Percentiles rank a stretch among this genome's conserved stretches.
phyloP scores from a whole-genome alignment of 768 basidiomycete genomes.

The Boletellus sp. region DNA sequence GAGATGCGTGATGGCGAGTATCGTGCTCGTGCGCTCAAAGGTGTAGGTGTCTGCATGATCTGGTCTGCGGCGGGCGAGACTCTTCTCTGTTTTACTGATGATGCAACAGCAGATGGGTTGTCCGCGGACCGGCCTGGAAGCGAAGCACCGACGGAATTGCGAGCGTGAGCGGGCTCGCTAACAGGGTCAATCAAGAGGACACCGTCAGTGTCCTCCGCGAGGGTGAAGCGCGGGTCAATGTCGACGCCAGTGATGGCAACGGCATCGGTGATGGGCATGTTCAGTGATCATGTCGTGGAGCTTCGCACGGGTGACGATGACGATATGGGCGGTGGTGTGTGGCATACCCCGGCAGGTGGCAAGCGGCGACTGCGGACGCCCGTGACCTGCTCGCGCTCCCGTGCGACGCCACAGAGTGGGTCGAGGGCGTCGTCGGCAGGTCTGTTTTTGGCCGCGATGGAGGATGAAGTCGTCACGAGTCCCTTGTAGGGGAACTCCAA shows the following conservation, averaged over 20 bases:
- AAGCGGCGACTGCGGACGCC: background rate
- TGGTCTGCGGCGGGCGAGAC: background rate
- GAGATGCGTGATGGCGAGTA: conserved; percentile 17
- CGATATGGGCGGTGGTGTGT: background rate
- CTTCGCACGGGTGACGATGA: conserved; percentile 16
- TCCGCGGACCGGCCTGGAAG: background rate
- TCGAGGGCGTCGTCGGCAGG: conserved; percentile 3
- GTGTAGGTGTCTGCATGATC: too few species aligned
- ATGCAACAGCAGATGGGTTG: conserved; percentile 1
- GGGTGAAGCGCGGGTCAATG: background rate
- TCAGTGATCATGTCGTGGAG: conserved; percentile 22
- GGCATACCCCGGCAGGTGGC: background rate
- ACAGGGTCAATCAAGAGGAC: conserved; percentile 10
- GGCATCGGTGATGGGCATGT: conserved; percentile 8
- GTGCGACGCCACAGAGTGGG: background rate
- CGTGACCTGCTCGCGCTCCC: background rate
- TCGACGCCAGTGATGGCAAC: background rate
- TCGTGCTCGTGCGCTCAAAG: background rate
- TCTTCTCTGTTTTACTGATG: background rate
- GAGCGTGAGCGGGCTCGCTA: too few species aligned
- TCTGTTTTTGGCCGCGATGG: background rate
- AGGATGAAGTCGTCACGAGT: background rate
- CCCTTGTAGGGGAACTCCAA: background rate
- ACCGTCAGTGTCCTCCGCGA: conserved; percentile 1
- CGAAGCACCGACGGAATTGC: background rate